Conservation (phyloP, 2,329 filamentous ascomycete genomes). For the Neofusicoccum ribis region DNA sequence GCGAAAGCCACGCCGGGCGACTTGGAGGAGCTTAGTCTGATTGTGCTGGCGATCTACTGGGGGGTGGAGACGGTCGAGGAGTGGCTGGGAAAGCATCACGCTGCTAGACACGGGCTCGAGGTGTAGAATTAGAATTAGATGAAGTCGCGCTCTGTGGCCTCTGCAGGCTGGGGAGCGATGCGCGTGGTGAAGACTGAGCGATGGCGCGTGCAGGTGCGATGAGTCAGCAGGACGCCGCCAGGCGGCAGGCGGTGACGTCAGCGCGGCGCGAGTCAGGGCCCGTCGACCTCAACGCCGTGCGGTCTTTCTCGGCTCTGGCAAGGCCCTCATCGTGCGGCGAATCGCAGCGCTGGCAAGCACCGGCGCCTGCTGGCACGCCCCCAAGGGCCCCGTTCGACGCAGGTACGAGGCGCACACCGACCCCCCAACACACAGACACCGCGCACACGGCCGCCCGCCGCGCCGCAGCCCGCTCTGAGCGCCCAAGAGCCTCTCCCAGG, state of each 20-base stretch:
- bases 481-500: background rate
- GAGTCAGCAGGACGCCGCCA: background rate
- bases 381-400: background rate
- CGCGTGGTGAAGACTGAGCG: too few species aligned
- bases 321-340: background rate
- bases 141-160: too few species aligned
- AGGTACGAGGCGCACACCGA: slow-evolving; percentile 4
- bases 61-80: slow-evolving; percentile 16
- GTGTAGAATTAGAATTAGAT: too few species aligned
- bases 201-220: background rate
- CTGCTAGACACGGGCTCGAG: background rate
- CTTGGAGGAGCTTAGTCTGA: slow-evolving; percentile 24
- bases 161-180: too few species aligned
- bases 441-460: background rate
- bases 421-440: background rate
- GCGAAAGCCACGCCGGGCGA: slow-evolving; percentile 20
- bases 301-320: background rate
- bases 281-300: background rate
- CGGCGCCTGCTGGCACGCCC: background rate
- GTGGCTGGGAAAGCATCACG: slow-evolving; percentile 20
- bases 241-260: background rate
- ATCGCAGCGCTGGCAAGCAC: background rate
- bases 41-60: slow-evolving; percentile 24
- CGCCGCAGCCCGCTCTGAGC: slow-evolving; percentile 8
- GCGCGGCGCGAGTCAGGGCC: background rate